Evolutionary conservation across 768 basidiomycete species (phyloP), one percentile per base, ranked within the genome.

Genomic region (Amanita exitialis): DNA sequence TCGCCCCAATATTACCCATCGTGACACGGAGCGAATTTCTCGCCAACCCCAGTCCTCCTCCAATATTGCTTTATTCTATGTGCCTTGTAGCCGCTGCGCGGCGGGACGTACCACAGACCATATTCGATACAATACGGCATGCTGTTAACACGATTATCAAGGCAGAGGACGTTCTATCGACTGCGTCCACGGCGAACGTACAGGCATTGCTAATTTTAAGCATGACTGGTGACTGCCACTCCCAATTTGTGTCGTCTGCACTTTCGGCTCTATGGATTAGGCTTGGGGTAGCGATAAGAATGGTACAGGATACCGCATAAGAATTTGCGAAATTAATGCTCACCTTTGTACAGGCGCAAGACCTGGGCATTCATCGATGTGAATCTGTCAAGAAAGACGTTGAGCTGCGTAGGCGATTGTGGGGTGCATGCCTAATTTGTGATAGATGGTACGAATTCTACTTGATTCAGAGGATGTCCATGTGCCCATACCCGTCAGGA

Each of bases 381-480:
- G 91, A 94, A 64, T 83, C 86, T 0, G 82, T 86, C 38, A 87
- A 82, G 58, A 83, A 85, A 62, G 78, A 83, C 55, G 80, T 98
- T 44, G 94, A 94, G 64, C 74, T 93, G 38, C 74, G 93, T 48
- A 77, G 96, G 53, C 77, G 96, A 47, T 72, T 99, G 34, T 99
- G 96, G 96, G 90, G 84, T 20, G 83, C 83, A 35, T 98, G 95
- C 69, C 82, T 98, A 49, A 90, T 98, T 58, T 83, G 85, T 58
- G 95, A 99, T 66, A 75, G 95, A 69, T 96, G 93, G 89, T 90
- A 69, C 57, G 76, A 50, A 57, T 54, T 46, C 25, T 42, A 8
- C 34, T 39, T 35, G 32, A 49, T 49, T 37, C 18, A 41, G 6
- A 55, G 43, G 47, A 44, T 49, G 30, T 49, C 41, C 28, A 43